Evolutionary conservation across 2,329 filamentous ascomycete genomes (phyloP).

Genomic region (Aspergillus chevalieri): DNA sequence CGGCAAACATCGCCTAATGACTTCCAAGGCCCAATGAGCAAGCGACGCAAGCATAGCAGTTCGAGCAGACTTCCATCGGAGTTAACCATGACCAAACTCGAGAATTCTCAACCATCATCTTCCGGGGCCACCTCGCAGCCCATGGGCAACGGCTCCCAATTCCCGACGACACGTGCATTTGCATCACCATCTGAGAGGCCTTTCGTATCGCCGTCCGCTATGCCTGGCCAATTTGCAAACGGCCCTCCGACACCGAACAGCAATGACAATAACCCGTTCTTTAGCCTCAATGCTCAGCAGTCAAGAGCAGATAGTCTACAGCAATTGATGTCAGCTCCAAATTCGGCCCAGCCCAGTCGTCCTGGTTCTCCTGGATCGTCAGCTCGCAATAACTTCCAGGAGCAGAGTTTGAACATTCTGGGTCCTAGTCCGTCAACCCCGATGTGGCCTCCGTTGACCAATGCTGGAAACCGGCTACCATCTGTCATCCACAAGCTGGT

Average conservation of each 20-base stretch:
- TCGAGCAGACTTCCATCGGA: constrained; percentile 64
- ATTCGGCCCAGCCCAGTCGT: constrained; percentile 68
- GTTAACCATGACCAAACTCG: constrained; percentile 75
- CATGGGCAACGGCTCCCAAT: constrained; percentile 35
- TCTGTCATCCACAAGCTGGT: constrained; percentile 76
- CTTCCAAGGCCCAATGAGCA: constrained; percentile 60
- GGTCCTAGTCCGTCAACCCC: constrained; percentile 44
- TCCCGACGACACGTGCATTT: constrained; percentile 33
- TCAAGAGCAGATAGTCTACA: constrained; percentile 62
- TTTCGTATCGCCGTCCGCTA: constrained; percentile 41
- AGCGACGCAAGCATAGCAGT: constrained; percentile 75
- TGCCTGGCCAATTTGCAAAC: constrained; percentile 47
- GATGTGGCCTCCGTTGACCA: constrained; percentile 48
- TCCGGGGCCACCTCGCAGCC: constrained; percentile 29
- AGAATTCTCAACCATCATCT: constrained; percentile 46
- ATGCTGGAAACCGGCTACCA: constrained; percentile 48
- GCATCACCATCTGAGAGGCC: constrained; percentile 39
- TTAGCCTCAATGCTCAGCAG: constrained; percentile 53
- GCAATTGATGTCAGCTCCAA: constrained; percentile 64
- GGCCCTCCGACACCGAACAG: constrained; percentile 62
- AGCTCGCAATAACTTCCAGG: constrained; percentile 39
- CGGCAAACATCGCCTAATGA: constrained; percentile 66
- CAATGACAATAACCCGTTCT: constrained; percentile 55
- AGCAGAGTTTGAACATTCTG: constrained; percentile 24
- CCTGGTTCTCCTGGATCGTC: constrained; percentile 61